These are phyloP conservation scores for Penicillium sp. DNA, from an alignment of 2,329 filamentous ascomycete genomes.

Conservation along the genomic window DNA sequence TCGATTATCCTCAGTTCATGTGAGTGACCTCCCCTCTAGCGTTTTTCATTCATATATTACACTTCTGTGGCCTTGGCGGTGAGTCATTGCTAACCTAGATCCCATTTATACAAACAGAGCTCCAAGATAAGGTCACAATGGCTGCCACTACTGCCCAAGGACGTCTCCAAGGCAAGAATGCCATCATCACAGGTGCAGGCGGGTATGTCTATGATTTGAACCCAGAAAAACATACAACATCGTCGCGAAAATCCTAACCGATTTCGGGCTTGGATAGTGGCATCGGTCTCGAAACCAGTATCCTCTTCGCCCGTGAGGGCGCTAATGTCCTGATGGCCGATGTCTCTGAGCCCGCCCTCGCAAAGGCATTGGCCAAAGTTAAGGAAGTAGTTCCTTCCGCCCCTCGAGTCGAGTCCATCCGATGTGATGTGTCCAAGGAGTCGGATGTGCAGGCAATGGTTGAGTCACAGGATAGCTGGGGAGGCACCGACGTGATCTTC, in stretches of 20 bases:
- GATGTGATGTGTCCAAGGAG: conserved; percentile 79
- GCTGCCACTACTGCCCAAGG: conserved; percentile 15
- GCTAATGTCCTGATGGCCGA: conserved; percentile 83
- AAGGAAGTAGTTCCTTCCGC: conserved; percentile 64
- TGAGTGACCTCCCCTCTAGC: background rate
- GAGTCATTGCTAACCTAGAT: conserved; percentile 8
- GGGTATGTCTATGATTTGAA: conserved; percentile 56
- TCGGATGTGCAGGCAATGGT: conserved; percentile 72
- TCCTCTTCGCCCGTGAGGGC: conserved; percentile 86
- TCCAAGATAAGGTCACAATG: conserved; percentile 11
- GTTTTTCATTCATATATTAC: background rate
- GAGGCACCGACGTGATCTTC: conserved; percentile 88
- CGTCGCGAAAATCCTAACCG: background rate
- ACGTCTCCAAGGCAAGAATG: conserved; percentile 63
- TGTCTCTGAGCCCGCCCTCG: conserved; percentile 74
- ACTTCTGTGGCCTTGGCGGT: background rate
- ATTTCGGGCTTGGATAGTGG: conserved; percentile 53
- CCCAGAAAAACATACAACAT: background rate
- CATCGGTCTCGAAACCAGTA: conserved; percentile 87
- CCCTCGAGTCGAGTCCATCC: conserved; percentile 29
- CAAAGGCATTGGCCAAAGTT: conserved; percentile 73
- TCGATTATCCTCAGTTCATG: conserved; percentile 3
- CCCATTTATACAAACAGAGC: conserved; percentile 1
- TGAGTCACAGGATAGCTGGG: conserved; percentile 75
- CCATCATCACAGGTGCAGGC: conserved; percentile 78